Base-by-base conservation (phyloP, 305 asterid genomes). In the Plantago coronopus region DNA sequence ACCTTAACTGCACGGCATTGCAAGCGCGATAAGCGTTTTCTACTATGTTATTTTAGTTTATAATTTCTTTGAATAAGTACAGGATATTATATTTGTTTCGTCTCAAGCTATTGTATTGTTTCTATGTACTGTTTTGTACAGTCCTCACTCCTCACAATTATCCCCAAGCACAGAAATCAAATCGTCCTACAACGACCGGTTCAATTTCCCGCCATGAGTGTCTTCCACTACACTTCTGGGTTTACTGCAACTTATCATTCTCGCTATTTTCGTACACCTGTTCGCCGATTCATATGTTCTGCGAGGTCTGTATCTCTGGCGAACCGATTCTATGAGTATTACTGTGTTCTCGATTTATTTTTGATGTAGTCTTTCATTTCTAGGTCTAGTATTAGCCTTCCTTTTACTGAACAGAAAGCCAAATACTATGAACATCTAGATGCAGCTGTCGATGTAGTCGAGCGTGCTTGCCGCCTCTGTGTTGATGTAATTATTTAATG, bases 391-490 rank as follows among this genome's bases (percentile, higher is more conserved):
- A 59, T 45, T 61, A 68, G 59, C 60, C 80, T 89, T 57, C 98
- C 97, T 27, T 71, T 91, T 64, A 12, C 73, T 2, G 86, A 81
- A 75, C 53, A 74, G 74, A 81, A 86, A 17, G 86, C 83, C 0
- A 76, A 73, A 79, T 83, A 83, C 76, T 72, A 80, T 57, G 81
- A 78, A 45, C 95, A 91, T 69, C 83, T 91, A 54, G 77, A 74
- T 64, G 91, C 94, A 25, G 96, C 98, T 29, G 77, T 80, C 61
- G 76, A 77, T 69, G 97, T 89, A 31, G 95, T 89, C 59, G 85
- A 86, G 56, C 87, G 95, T 76, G 94, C 96, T 66, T 88, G 97
- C 73, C 80, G 68, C 74, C 94, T 91, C 65, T 91, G 98, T 62
- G 85, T 86, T 67, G 89, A 89, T 47, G 98, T 88, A 79, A 74